These are phyloP conservation scores for Trichosphaerium sp. DNA, from an alignment of 78 protist species.

Conservation along the genomic window DNA sequence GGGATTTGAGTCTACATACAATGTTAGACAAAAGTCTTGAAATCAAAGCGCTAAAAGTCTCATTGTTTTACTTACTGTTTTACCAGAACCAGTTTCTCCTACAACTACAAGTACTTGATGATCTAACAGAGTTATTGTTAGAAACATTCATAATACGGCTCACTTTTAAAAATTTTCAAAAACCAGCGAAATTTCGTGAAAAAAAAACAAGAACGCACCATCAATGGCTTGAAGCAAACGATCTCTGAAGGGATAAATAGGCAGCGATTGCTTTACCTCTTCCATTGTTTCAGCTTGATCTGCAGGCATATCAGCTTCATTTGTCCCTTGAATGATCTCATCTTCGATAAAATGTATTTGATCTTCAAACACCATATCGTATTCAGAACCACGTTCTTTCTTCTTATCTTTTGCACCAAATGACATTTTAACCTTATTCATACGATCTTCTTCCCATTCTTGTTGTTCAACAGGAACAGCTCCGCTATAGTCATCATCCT, in stretches of 20 bases:
- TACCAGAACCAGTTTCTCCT: constrained; percentile 65
- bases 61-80: constrained; percentile 7
- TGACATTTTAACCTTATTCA: constrained; percentile 7
- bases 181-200: not conserved
- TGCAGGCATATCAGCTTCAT: constrained; percentile 2
- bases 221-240: constrained; percentile 38
- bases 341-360: constrained; percentile 61
- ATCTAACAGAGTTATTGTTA: too few relatives aligned
- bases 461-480: not conserved
- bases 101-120: constrained; percentile 30
- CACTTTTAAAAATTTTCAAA: not conserved
- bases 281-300: not conserved
- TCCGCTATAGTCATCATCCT: not conserved
- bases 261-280: constrained; percentile 60
- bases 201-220: too few relatives aligned
- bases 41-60: not conserved
- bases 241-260: constrained; percentile 62
- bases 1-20: constrained; percentile 98
- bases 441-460: constrained; percentile 52
- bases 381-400: constrained; percentile 11
- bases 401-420: constrained; percentile 14
- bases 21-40: constrained; percentile 87
- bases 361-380: constrained; percentile 61
- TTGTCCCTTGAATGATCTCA: constrained; percentile 14
- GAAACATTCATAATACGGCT: not conserved